Evolutionary conservation across 495 filamentous ascomycete species (phyloP).

Genomic region (Penicillium lagena): DNA sequence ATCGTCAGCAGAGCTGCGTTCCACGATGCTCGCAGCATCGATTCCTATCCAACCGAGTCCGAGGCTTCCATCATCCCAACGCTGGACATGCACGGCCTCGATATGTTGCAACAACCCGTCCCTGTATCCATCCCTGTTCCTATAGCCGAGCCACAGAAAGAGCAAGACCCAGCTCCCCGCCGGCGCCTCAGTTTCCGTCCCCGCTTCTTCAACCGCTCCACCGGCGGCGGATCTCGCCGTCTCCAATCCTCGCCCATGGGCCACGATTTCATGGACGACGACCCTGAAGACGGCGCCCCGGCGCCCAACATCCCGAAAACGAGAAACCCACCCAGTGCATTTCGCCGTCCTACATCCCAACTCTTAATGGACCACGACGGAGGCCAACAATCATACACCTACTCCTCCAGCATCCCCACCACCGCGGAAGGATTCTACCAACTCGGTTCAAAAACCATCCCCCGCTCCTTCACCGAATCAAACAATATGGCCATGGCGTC

Average conservation of each 20-base stretch:
- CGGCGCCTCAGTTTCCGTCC: constrained; percentile 31
- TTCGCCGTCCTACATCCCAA: constrained; percentile 13
- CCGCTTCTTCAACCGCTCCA: constrained; percentile 27
- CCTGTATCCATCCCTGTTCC: constrained; percentile 2
- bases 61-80: constrained; percentile 26
- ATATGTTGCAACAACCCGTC: constrained; percentile 10
- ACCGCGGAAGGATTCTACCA: constrained; percentile 2
- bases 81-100: constrained; percentile 21
- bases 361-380: constrained; percentile 11
- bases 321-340: constrained; percentile 5
- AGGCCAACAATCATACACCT: not conserved
- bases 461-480: constrained; percentile 25
- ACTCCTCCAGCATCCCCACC: constrained; percentile 4
- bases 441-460: constrained; percentile 4
- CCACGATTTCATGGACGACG: constrained; percentile 15
- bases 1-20: constrained; percentile 8
- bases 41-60: constrained; percentile 17
- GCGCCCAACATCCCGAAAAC: constrained; percentile 32
- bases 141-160: constrained; percentile 8
- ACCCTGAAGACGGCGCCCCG: constrained; percentile 26
- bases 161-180: constrained; percentile 19
- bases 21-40: constrained; percentile 23
- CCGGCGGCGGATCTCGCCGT: constrained; percentile 10
- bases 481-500: not conserved
- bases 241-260: constrained; percentile 20